Base-by-base conservation (phyloP, 805 yeast species). In the Blastobotrys robertii region DNA sequence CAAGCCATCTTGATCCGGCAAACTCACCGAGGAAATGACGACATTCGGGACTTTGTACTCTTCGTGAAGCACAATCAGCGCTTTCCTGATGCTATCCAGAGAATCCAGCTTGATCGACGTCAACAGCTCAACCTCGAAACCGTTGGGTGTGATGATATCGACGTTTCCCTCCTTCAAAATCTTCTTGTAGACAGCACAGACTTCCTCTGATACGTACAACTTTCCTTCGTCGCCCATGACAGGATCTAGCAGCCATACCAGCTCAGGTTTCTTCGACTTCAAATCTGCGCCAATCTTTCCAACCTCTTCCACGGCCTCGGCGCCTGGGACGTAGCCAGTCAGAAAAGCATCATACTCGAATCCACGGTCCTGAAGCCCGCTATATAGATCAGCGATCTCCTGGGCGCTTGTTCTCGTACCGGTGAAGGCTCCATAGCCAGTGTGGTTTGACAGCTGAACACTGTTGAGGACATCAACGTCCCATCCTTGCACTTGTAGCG, bases 151-250 rank as follows among this genome's bases (percentile, higher is more conserved):
- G 11, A 84, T 75, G 7, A 85, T 65, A 51, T 83, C 85, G 7
- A 87, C 82, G 1, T 49, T 54, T 5, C 70, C 76, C 34, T 53
- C 51, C 13, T 58, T 50, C 25, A 80, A 55, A 10, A 78, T 64
- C 3, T 62, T 50, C 51, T 68, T 66, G 52, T 81, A 79, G 3
- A 72, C 72, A 0, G 94, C 81, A 4, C 83, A 71, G 2, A 74
- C 78, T 30, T 66, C 67, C 31, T 68, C 67, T 12, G 57, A 44
- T 28, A 90, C 95, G 58, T 90, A 90, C 2, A 87, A 61, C 44
- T 67, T 71, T 1, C 95, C 96, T 52, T 85, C 81, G 57, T 90
- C 97, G 9, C 97, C 97, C 58, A 90, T 64, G 1, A 90, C 92
- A 1, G 97, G 97, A 59, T 90, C 97, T 39, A 90, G 58, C 3